Conservation (phyloP, 768 basidiomycete species). For the Ramaria sp. region DNA sequence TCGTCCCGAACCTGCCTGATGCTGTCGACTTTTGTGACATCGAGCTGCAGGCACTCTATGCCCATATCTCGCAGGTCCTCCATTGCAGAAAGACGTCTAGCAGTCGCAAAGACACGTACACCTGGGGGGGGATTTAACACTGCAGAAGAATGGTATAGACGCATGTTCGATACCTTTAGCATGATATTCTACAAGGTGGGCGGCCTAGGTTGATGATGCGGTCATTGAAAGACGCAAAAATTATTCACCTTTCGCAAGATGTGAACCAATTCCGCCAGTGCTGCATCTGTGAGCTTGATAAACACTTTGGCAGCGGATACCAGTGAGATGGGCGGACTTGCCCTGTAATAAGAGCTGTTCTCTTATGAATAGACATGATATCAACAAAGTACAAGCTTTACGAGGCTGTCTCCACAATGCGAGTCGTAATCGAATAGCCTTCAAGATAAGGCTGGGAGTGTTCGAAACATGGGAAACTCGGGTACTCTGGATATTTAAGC, state of each 20-base stretch:
- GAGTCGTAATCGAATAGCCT: too few species aligned
- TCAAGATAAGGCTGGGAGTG: too few species aligned
- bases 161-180: conserved; percentile 1
- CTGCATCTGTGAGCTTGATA: conserved; percentile 3
- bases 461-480: too few species aligned
- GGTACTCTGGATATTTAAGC: too few species aligned
- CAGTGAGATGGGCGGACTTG: background rate
- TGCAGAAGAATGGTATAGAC: too few species aligned
- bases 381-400: background rate
- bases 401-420: too few species aligned
- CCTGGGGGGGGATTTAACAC: too few species aligned
- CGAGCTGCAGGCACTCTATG: conserved; percentile 11
- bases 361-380: background rate
- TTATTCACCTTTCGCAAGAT: conserved; percentile 2
- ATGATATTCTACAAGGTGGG: conserved; percentile 5
- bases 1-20: conserved; percentile 6
- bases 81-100: conserved; percentile 12
- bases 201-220: background rate
- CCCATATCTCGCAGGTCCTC: conserved; percentile 6
- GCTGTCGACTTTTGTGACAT: conserved; percentile 12
- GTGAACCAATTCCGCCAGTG: conserved; percentile 8
- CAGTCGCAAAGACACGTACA: conserved; percentile 14
- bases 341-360: conserved; percentile 8
- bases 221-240: background rate
- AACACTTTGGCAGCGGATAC: background rate